These are phyloP conservation scores for Hyphopichia pseudoburtonii DNA, from an alignment of 1,139 yeast species.

Conservation along the genomic window DNA sequence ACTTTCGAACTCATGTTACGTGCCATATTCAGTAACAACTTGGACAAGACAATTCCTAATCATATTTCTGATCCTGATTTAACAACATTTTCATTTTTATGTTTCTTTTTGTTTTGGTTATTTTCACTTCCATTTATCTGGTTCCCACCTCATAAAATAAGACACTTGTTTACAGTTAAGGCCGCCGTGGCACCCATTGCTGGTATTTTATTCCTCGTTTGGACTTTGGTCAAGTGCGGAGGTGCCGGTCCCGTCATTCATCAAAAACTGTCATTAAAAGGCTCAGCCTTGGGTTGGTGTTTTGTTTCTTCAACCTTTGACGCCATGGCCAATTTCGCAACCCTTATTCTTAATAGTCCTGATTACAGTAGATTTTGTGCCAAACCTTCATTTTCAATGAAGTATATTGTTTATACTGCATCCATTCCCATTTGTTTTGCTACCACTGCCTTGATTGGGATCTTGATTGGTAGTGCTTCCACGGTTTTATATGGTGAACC, in stretches of 20 bases:
- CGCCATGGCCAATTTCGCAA: constrained; percentile 81
- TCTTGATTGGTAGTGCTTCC: constrained; percentile 82
- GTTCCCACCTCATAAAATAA: constrained; percentile 77
- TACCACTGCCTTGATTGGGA: constrained; percentile 81
- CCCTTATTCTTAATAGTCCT: constrained; percentile 83
- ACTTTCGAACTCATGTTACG: constrained; percentile 73
- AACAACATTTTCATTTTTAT: constrained; percentile 67
- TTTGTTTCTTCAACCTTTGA: constrained; percentile 78
- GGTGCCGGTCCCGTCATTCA: constrained; percentile 71
- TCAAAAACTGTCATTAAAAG: constrained; percentile 48
- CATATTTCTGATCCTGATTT: constrained; percentile 49
- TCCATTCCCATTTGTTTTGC: constrained; percentile 79
- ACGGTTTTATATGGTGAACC: constrained; percentile 65
- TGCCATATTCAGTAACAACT: constrained; percentile 64
- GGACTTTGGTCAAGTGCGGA: constrained; percentile 76
- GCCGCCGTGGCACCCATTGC: constrained; percentile 77
- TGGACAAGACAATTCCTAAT: constrained; percentile 43
- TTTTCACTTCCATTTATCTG: constrained; percentile 74
- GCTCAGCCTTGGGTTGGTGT: constrained; percentile 76
- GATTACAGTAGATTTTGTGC: constrained; percentile 86
- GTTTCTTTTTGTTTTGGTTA: constrained; percentile 79
- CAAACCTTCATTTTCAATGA: constrained; percentile 40
- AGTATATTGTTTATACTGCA: constrained; percentile 47
- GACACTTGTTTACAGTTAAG: constrained; percentile 79
- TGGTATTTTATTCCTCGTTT: constrained; percentile 72